Evolutionary conservation across 2,329 filamentous ascomycete genomes (phyloP).

Genomic region (Nemania abortiva): DNA sequence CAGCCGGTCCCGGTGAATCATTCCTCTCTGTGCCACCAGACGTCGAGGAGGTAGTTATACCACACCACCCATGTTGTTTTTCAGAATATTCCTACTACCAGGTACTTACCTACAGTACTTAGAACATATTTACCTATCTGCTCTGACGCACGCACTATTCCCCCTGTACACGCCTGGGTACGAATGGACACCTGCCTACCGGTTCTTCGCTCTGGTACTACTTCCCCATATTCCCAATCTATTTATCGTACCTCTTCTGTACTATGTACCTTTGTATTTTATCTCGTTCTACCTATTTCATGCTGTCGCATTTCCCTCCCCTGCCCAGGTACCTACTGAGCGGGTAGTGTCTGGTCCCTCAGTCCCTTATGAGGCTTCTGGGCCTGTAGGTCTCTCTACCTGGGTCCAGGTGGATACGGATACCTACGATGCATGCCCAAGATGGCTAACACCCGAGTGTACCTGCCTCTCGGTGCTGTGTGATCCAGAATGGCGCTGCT

Average conservation of each 20-base stretch:
- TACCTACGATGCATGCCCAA: conserved; percentile 26
- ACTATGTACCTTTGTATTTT: conserved; percentile 11
- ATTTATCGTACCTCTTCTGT: background rate
- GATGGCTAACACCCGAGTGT: conserved; percentile 33
- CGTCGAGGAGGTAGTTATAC: conserved; percentile 28
- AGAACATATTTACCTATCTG: too few relatives aligned
- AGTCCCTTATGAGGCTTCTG: conserved; percentile 22
- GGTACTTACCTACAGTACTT: too few relatives aligned
- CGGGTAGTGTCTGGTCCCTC: background rate
- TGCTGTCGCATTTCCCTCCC: conserved; percentile 9
- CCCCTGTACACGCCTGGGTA: conserved; percentile 11
- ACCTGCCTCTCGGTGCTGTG: conserved; percentile 39
- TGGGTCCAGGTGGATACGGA: conserved; percentile 34
- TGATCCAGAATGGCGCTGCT: conserved; percentile 31
- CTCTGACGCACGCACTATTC: conserved; percentile 32
- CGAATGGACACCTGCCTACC: background rate
- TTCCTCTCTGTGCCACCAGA: conserved; percentile 31
- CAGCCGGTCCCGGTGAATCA: conserved; percentile 34
- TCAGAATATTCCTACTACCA: conserved; percentile 30
- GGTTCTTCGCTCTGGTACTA: conserved; percentile 11
- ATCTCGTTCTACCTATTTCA: conserved; percentile 12
- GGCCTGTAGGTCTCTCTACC: conserved; percentile 22
- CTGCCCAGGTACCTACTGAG: background rate
- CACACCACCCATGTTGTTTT: conserved; percentile 33
- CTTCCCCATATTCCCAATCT: conserved; percentile 26